A percentile compares a stretch with the other conserved stretches of the same genome.
phyloP scores from a whole-genome alignment of 495 filamentous ascomycete genomes.

The Amniculicola lignicola region DNA sequence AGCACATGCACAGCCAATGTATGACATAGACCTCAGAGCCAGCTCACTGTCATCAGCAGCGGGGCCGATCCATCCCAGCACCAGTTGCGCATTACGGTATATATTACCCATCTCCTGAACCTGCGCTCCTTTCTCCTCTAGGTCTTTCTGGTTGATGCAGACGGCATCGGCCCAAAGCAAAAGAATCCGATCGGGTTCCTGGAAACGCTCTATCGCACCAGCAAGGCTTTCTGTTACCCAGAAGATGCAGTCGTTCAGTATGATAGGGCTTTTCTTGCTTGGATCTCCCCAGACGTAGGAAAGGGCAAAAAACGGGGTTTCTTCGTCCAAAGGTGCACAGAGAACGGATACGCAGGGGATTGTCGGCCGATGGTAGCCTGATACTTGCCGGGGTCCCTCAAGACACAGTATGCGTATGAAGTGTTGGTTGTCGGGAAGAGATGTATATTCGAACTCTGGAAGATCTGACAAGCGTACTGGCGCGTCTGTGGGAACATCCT shows the following conservation, averaged over 20 bases:
- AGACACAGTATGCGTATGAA: neutral
- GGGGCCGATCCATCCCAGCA: conserved; percentile 1
- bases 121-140: conserved; percentile 10
- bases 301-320: neutral
- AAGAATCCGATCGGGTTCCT: neutral
- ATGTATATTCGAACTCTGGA: neutral
- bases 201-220: neutral
- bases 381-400: neutral
- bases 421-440: neutral
- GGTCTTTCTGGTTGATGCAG: conserved; percentile 17
- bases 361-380: neutral
- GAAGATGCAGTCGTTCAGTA: neutral
- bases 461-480: neutral
- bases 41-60: neutral
- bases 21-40: neutral
- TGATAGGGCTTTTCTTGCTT: neutral
- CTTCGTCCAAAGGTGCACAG: neutral
- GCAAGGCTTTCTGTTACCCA: neutral
- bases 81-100: neutral
- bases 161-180: conserved; percentile 17
- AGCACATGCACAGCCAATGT: neutral
- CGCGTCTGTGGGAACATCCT: neutral
- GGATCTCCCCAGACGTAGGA: conserved; percentile 8
- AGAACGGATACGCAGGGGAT: neutral
- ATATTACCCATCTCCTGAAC: conserved; percentile 6